Percentiles rank a stretch among this genome's conserved stretches.
These are phyloP conservation scores for Chytriomyces confervae DNA, from an alignment of 192 early-diverging fungal genomes.

Conservation along the genomic window DNA sequence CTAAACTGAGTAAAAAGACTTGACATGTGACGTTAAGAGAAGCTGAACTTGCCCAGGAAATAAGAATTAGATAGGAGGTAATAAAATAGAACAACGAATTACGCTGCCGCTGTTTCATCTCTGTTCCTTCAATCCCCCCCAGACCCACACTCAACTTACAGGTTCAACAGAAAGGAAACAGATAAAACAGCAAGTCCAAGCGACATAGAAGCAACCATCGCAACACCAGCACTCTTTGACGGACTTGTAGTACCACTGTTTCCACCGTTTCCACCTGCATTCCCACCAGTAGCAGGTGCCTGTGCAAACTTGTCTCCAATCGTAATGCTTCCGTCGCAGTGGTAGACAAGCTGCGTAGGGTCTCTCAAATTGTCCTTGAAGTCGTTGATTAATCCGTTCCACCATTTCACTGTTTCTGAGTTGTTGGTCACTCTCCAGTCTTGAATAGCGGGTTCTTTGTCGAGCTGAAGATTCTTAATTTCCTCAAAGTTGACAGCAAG, in stretches of 20 bases:
- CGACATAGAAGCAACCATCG: no score
- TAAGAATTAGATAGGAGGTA: no score
- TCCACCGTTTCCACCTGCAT: not conserved
- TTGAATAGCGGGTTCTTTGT: not conserved
- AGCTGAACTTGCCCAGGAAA: no score
- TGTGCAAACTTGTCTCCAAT: not conserved
- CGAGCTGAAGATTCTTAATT: not conserved
- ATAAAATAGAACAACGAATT: no score
- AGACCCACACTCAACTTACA: no score
- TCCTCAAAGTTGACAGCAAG: slow-evolving; percentile 17
- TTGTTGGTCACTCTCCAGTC: slow-evolving; percentile 14
- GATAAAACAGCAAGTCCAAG: no score
- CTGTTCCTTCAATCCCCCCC: no score
- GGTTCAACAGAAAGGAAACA: no score
- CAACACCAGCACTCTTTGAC: no score
- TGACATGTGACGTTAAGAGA: no score
- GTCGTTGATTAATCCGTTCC: not conserved
- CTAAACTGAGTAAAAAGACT: no score
- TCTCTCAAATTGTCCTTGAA: not conserved
- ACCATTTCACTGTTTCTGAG: not conserved
- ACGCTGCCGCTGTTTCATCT: no score
- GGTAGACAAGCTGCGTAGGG: slow-evolving; percentile 11
- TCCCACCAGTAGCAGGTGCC: not conserved
- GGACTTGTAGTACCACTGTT: not conserved
- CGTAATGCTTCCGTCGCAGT: slow-evolving; percentile 11